Evolutionary conservation across 345 rosid species (phyloP), one percentile per base, ranked within the genome.

Genomic region (Rhizophora mangle): DNA sequence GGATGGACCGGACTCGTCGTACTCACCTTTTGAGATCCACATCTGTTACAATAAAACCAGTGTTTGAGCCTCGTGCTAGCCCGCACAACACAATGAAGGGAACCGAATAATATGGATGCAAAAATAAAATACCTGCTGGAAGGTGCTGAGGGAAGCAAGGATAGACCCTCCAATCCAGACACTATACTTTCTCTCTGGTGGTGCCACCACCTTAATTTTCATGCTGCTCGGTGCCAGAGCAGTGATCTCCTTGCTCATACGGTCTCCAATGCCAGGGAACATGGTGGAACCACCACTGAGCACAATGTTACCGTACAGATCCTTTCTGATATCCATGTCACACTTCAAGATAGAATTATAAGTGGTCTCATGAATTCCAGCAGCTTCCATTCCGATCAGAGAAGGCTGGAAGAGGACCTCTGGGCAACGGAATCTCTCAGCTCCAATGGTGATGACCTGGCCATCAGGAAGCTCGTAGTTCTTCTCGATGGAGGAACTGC

Each of bases 81-180:
- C 2, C 9, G 6, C 3, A 2, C 29, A 22, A 24, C 6, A 37
- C 18, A 21, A 13, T 59, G 8, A 54, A 21, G 34, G 8, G 3
- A 15, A 52, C 1, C 8, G 7, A 26, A 6, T 43, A 19, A 20
- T 2, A 34, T 5, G 34, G 27, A 31, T 57, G 18, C 11, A 31
- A 74, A 10, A 26, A 56, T 8, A 27, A 1, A 36, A 22, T 43
- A 85, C 89, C 89, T 85, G 89, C 79, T 85, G 89, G 81, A 85
- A 85, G 75, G 89, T 85, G 77, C 89, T 85, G 69, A 85, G 86
- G 29, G 92, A 87, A 59, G 92, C 92, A 62, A 87, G 87, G 83
- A 87, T 87, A 4, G 88, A 85, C 54, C 91, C 91, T 74, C 91
- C 91, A 22, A 87, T 87, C 91, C 91, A 87, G 76, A 87, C 91